phyloP scores from a whole-genome alignment of 768 basidiomycete species.

The Phylloporus scabripes region DNA sequence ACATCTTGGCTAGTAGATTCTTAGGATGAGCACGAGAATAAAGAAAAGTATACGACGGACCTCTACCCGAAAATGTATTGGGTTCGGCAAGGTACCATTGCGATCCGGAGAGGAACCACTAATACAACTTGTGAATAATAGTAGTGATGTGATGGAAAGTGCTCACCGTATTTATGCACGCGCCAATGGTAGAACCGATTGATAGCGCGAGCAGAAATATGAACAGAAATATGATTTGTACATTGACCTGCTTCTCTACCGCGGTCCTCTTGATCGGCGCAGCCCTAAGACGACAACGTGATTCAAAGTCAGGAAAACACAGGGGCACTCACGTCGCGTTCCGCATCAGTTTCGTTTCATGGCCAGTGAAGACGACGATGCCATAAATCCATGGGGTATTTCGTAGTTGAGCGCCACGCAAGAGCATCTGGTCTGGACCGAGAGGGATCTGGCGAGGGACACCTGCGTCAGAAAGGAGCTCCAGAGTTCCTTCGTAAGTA shows the following conservation, averaged over 20 bases:
- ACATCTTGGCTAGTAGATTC: constrained; percentile 52
- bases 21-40: not conserved
- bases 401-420: constrained; percentile 91
- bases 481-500: constrained; percentile 85
- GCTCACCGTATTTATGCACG: constrained; percentile 74
- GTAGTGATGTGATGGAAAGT: not conserved
- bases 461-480: constrained; percentile 50
- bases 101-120: constrained; percentile 82
- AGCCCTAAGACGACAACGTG: constrained; percentile 45
- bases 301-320: not conserved
- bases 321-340: constrained; percentile 80
- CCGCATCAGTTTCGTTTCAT: constrained; percentile 97
- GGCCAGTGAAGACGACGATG: constrained; percentile 89
- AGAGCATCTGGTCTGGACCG: constrained; percentile 89
- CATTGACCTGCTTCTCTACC: constrained; percentile 93
- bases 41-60: constrained; percentile 34
- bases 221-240: constrained; percentile 94
- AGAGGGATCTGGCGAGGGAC: constrained; percentile 79
- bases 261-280: constrained; percentile 96
- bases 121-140: constrained; percentile 1
- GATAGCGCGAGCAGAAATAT: constrained; percentile 81
- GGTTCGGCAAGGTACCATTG: constrained; percentile 89
- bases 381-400: constrained; percentile 98
- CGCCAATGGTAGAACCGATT: constrained; percentile 86
- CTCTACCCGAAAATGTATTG: constrained; percentile 54